Evolutionary conservation across 2,329 filamentous ascomycete species (phyloP).

Genomic region (Arthrobotrys megalospora): DNA sequence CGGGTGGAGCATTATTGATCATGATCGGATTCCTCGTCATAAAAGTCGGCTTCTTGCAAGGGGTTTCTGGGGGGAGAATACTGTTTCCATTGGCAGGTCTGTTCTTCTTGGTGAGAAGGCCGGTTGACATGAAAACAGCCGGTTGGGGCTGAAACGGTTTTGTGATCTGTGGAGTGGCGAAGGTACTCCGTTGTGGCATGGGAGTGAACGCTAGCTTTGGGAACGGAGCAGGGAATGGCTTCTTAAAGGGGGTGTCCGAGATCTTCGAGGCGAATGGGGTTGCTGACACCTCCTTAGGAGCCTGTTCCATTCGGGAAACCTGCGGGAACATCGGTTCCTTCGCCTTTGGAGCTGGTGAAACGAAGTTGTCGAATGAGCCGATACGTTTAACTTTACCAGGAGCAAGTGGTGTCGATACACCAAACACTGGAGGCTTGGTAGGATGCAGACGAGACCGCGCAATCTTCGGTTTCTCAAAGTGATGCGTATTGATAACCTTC

Average conservation of each 20-base stretch:
- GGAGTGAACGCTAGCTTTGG: slow-evolving; percentile 71
- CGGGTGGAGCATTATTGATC: slow-evolving; percentile 71
- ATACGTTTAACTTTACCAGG: slow-evolving; percentile 63
- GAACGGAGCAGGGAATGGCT: slow-evolving; percentile 66
- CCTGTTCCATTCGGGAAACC: slow-evolving; percentile 21
- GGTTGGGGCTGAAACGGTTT: slow-evolving; percentile 83
- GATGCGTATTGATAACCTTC: slow-evolving; percentile 53
- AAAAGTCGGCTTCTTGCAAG: slow-evolving; percentile 89
- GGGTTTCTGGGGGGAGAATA: slow-evolving; percentile 85
- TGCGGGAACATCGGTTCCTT: slow-evolving; percentile 60
- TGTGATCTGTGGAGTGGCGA: slow-evolving; percentile 83
- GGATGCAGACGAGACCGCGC: slow-evolving; percentile 62
- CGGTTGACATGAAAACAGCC: slow-evolving; percentile 92
- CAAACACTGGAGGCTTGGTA: slow-evolving; percentile 62
- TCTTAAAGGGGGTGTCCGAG: slow-evolving; percentile 62
- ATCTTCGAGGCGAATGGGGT: slow-evolving; percentile 47
- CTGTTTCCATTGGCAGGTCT: slow-evolving; percentile 67
- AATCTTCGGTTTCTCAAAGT: slow-evolving; percentile 63
- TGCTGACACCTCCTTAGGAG: slow-evolving; percentile 4
- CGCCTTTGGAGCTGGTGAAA: slow-evolving; percentile 37
- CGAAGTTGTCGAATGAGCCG: slow-evolving; percentile 64
- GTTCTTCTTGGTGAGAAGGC: slow-evolving; percentile 83
- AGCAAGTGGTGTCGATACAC: slow-evolving; percentile 59
- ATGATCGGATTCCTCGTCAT: slow-evolving; percentile 70
- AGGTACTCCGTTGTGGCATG: slow-evolving; percentile 67